A percentile compares a stretch with the other conserved stretches of the same genome.
These are phyloP conservation scores for Strigomonas culicis DNA, from an alignment of 208 protist genomes.

Conservation along the genomic window DNA sequence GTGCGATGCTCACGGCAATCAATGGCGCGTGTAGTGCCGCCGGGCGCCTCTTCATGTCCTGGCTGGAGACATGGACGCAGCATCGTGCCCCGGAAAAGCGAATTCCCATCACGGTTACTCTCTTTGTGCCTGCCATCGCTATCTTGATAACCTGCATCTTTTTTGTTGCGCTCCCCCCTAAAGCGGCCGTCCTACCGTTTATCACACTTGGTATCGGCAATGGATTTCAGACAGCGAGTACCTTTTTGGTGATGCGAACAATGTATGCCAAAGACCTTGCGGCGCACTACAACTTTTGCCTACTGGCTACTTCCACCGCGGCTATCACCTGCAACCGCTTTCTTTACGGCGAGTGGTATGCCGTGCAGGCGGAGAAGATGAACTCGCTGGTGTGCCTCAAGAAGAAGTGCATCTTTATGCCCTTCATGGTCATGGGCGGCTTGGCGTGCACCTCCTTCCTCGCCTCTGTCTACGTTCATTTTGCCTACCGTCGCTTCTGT, in stretches of 20 bases:
- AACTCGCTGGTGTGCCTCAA: conserved; percentile 1
- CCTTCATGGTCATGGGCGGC: conserved; percentile 2
- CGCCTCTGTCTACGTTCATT: background rate
- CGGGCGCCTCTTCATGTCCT: conserved; percentile 48
- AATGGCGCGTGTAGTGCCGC: conserved; percentile 54
- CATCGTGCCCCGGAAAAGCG: conserved; percentile 43
- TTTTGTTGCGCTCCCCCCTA: conserved; percentile 29
- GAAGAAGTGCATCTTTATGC: conserved; percentile 1
- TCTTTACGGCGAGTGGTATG: conserved; percentile 27
- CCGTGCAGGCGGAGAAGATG: conserved; percentile 4
- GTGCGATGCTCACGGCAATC: conserved; percentile 48
- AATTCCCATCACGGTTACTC: conserved; percentile 49
- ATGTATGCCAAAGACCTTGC: conserved; percentile 63
- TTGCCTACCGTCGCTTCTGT: conserved; percentile 1
- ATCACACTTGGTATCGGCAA: conserved; percentile 43
- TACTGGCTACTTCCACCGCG: conserved; percentile 28
- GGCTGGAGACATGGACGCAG: conserved; percentile 51
- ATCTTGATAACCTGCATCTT: conserved; percentile 40
- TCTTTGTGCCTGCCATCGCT: conserved; percentile 37
- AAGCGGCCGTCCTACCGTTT: conserved; percentile 40
- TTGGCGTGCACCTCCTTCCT: background rate
- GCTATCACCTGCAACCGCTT: conserved; percentile 56
- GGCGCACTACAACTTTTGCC: conserved; percentile 72
- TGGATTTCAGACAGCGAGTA: conserved; percentile 33
- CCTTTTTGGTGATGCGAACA: conserved; percentile 47